Evolutionary conservation across 1,139 yeast genomes (phyloP).

Genomic region (Geotrichum carabidarum): DNA sequence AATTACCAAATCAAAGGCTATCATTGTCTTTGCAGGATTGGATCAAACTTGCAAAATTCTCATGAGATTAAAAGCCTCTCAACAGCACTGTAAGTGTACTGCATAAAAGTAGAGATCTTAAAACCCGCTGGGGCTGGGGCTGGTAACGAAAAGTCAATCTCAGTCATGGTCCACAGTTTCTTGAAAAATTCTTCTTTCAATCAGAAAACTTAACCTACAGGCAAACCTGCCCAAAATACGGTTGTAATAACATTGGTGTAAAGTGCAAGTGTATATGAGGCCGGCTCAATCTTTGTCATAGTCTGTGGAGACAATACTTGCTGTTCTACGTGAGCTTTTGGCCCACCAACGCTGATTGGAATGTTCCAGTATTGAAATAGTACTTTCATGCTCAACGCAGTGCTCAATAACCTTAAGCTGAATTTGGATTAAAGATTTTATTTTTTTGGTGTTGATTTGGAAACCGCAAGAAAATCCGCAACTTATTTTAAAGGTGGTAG

Average conservation of each 20-base stretch:
- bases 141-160: constrained; percentile 47
- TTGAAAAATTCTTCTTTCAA: constrained; percentile 46
- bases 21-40: constrained; percentile 50
- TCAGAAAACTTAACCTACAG: constrained; percentile 48
- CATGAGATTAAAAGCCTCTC: constrained; percentile 55
- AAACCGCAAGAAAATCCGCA: constrained; percentile 62
- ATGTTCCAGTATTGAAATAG: constrained; percentile 69
- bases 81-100: constrained; percentile 58
- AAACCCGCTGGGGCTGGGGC: constrained; percentile 60
- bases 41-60: constrained; percentile 56
- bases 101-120: constrained; percentile 54
- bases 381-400: constrained; percentile 84
- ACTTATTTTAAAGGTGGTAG: constrained; percentile 76
- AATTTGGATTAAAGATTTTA: constrained; percentile 63
- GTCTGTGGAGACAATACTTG: constrained; percentile 62
- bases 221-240: constrained; percentile 59
- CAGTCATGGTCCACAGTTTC: constrained; percentile 47
- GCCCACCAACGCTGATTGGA: constrained; percentile 77
- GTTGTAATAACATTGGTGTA: constrained; percentile 57
- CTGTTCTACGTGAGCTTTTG: constrained; percentile 71
- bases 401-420: constrained; percentile 68
- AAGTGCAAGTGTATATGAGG: constrained; percentile 60
- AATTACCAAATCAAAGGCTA: constrained; percentile 53
- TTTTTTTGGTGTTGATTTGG: constrained; percentile 66
- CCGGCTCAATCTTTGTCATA: constrained; percentile 64